Conservation (phyloP, 2,329 filamentous ascomycete genomes). For the Claviceps sp. region DNA sequence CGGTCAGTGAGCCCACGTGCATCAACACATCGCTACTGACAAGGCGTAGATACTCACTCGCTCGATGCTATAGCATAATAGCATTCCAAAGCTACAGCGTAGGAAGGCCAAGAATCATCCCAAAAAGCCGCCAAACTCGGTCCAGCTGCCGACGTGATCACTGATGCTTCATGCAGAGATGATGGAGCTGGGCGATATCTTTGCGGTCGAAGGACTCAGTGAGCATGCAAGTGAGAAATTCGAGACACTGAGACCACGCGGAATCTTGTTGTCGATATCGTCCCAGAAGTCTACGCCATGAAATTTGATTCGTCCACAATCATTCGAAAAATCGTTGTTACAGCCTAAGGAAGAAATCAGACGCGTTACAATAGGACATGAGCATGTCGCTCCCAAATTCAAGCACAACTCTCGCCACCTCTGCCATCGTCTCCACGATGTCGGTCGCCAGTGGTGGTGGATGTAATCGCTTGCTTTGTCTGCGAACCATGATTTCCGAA, state of each 20-base stretch:
- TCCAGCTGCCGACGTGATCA: not conserved
- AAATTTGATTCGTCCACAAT: not conserved
- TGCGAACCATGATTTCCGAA: not conserved
- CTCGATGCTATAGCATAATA: too few species aligned
- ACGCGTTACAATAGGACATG: not conserved
- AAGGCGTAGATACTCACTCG: too few species aligned
- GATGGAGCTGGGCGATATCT: not conserved
- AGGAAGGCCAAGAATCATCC: not conserved
- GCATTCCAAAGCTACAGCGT: too few species aligned
- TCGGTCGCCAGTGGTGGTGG: not conserved
- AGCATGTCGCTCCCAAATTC: not conserved
- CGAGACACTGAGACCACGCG: not conserved
- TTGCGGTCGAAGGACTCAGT: not conserved
- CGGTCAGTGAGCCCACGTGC: too few species aligned
- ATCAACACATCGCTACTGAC: too few species aligned
- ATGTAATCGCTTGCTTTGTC: not conserved
- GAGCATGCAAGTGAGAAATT: not conserved
- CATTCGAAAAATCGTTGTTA: not conserved
- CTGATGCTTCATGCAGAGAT: not conserved
- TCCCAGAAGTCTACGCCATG: not conserved
- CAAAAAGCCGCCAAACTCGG: not conserved
- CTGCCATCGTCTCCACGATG: not conserved
- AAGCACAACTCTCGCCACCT: not conserved
- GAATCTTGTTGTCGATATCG: not conserved
- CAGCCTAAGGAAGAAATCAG: not conserved